Conservation (phyloP, 805 yeast species). For the Candida maesae region DNA sequence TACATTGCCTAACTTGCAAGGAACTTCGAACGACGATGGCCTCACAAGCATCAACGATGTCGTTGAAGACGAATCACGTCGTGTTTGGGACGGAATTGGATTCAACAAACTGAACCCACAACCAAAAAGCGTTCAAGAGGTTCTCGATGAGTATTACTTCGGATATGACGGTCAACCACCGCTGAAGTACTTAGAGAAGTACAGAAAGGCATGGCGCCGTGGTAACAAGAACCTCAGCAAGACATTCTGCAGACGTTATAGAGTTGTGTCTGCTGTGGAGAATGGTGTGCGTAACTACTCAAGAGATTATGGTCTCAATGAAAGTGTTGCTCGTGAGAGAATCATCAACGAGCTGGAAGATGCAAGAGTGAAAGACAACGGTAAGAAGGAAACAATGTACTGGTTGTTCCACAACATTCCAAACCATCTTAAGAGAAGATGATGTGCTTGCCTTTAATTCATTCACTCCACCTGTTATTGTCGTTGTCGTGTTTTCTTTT, state of each 20-base stretch:
- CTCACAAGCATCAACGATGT: conserved; percentile 8
- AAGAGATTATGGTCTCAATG: conserved; percentile 19
- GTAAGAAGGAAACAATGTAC: conserved; percentile 29
- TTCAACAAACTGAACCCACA: conserved; percentile 24
- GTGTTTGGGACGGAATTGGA: conserved; percentile 18
- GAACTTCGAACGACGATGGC: conserved; percentile 5
- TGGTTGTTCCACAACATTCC: conserved; percentile 30
- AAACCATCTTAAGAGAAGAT: conserved; percentile 23
- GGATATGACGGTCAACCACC: conserved; percentile 29
- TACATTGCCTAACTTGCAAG: conserved; percentile 3
- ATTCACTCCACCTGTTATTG: background rate
- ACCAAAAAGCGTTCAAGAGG: conserved; percentile 27
- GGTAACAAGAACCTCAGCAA: conserved; percentile 26
- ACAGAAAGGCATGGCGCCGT: conserved; percentile 27
- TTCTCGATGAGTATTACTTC: conserved; percentile 26
- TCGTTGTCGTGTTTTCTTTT: background rate
- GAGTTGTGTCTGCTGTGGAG: conserved; percentile 27
- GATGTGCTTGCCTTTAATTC: conserved; percentile 1
- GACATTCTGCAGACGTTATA: conserved; percentile 26
- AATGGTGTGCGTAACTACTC: conserved; percentile 19
- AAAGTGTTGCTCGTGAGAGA: conserved; percentile 22
- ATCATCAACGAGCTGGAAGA: conserved; percentile 24
- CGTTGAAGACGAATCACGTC: conserved; percentile 15
- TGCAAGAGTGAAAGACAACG: conserved; percentile 21
- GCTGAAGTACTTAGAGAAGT: conserved; percentile 24